Evolutionary conservation across 805 yeast genomes (phyloP).

Genomic region (Hanseniaspora nectarophila): DNA sequence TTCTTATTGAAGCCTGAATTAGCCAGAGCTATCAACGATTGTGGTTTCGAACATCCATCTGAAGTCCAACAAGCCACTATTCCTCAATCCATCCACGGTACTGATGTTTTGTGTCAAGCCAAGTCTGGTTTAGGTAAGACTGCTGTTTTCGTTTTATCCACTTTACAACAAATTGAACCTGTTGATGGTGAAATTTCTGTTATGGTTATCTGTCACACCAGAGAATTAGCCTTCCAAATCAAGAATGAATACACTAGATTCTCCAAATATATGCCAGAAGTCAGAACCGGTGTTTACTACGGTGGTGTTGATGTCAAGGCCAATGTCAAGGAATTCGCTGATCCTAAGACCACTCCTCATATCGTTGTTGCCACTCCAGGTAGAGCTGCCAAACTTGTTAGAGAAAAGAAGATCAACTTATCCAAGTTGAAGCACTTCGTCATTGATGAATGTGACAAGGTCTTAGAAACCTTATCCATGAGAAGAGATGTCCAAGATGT

Average conservation of each 20-base stretch:
- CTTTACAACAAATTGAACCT: conserved; percentile 94
- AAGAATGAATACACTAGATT: conserved; percentile 94
- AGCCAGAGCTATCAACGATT: conserved; percentile 93
- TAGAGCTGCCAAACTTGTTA: conserved; percentile 84
- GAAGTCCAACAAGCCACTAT: conserved; percentile 98
- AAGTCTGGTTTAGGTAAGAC: conserved; percentile 99
- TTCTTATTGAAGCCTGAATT: conserved; percentile 92
- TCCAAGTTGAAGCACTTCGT: conserved; percentile 87
- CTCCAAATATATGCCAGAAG: conserved; percentile 97
- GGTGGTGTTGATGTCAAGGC: conserved; percentile 84
- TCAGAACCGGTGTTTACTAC: conserved; percentile 88
- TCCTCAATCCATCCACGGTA: conserved; percentile 95
- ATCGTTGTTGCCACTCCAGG: conserved; percentile 98
- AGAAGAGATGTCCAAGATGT: conserved; percentile 97
- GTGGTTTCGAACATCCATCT: conserved; percentile 99
- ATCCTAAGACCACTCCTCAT: conserved; percentile 91
- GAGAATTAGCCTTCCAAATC: conserved; percentile 97
- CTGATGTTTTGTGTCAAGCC: conserved; percentile 97
- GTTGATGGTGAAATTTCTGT: conserved; percentile 94
- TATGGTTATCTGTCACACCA: conserved; percentile 91
- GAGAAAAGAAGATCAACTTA: conserved; percentile 78
- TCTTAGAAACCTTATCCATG: conserved; percentile 82
- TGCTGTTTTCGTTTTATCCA: conserved; percentile 90
- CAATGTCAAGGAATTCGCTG: conserved; percentile 77
- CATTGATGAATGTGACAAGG: conserved; percentile 97